These are phyloP conservation scores for Chytriomyces hyalinus DNA, from an alignment of 192 early-diverging fungal species.

Conservation along the genomic window DNA sequence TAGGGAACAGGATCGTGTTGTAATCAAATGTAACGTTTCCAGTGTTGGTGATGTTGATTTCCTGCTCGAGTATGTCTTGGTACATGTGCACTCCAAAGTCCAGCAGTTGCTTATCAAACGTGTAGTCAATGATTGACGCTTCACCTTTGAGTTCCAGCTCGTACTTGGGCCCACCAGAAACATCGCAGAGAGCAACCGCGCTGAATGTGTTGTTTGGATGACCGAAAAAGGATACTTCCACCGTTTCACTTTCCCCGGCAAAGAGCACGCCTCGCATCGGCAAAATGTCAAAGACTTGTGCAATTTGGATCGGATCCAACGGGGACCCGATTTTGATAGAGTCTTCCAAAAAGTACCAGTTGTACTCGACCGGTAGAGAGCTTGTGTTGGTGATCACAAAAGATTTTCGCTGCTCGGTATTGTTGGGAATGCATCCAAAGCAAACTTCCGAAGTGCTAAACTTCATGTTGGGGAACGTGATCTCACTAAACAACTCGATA, in stretches of 20 bases:
- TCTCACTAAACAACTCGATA: conserved; percentile 56
- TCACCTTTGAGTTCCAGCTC: conserved; percentile 57
- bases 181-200: conserved; percentile 55
- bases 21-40: conserved; percentile 60
- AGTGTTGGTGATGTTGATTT: conserved; percentile 56
- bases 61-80: conserved; percentile 61
- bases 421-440: conserved; percentile 60
- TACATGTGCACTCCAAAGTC: conserved; percentile 60
- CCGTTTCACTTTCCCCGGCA: conserved; percentile 52
- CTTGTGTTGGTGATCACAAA: conserved; percentile 56
- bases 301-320: conserved; percentile 7
- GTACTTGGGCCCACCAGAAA: conserved; percentile 63
- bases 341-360: conserved; percentile 53
- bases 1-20: conserved; percentile 40
- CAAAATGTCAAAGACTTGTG: conserved; percentile 60
- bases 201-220: conserved; percentile 40
- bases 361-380: conserved; percentile 55
- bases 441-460: conserved; percentile 39
- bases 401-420: conserved; percentile 48
- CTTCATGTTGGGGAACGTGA: conserved; percentile 60
- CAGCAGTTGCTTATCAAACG: conserved; percentile 43
- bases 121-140: conserved; percentile 52
- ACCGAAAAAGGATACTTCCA: conserved; percentile 57
- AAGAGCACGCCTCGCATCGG: conserved; percentile 52
- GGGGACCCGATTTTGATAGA: conserved; percentile 18